Evolutionary conservation across 345 rosid genomes (phyloP), one percentile per base, ranked within the genome.

Genomic region (Euphorbia tirucalli): DNA sequence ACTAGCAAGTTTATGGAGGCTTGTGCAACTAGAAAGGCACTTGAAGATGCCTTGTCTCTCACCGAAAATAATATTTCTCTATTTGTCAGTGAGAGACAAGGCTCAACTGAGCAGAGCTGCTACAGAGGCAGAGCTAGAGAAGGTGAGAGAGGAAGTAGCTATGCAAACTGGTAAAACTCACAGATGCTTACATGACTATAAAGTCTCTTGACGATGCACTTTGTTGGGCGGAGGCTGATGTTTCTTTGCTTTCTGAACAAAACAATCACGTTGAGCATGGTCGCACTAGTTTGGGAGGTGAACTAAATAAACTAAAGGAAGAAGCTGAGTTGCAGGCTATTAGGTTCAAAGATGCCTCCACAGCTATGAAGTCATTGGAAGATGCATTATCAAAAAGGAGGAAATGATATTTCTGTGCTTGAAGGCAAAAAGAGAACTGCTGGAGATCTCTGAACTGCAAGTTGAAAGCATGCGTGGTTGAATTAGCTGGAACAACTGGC

Each of bases 391-490:
- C 75, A 58, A 85, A 82, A 83, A 86, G n/a, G 93, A 27, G 82
- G 75, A 80, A 85, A 77, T 28, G 73, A 75, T 69, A 71, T 82
- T 66, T 85, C 87, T 74, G 73, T 72, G 66, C 86, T 89, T 63
- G 85, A 87, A 81, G 83, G 76, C 50, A 96, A 85, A 72, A 87
- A 84, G 80, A 82, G 71, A 78, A 77, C 74, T 65, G 77, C 87
- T 46, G 87, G 96, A 94, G 79, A 74, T 86, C 67, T 87, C 85
- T 44, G 69, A 82, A 79, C 74, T 85, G 92, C 71, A 89, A 87
- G 82, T 78, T 92, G 79, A 84, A 81, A 70, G 82, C 88, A 64
- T 87, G 93, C 85, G 84, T 87, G 86, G 93, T 89, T 73, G 97
- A 91, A 82, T 78, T 90, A 81, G 81, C 89, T 68, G 92, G 90